Base-by-base conservation (phyloP, 2,329 filamentous ascomycete genomes). In the Epichloe bromicola region DNA sequence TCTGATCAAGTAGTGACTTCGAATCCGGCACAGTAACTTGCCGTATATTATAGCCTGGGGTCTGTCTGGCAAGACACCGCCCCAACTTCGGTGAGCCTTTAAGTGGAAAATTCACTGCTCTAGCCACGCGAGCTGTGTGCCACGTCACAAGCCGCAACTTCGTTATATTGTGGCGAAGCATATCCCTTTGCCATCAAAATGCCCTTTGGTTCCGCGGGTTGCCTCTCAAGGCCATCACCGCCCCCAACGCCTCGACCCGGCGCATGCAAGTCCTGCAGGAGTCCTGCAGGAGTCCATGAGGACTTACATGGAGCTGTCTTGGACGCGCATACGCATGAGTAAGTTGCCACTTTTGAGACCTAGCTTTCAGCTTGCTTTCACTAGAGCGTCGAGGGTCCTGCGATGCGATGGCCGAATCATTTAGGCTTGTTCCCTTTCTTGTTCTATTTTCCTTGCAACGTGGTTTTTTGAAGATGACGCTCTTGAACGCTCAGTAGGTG, bases 111-210 rank as follows among this genome's bases (percentile, higher is more conserved):
- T 40, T 45, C 34, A 38, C n/a, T 15, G 55, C 54, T 55, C 56
- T 61, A 64, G 64, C 64, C 61, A 64, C 62, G 62, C 55, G 57
- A 57, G 53, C 59, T 51, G 55, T 69, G 70, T 69, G 70, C 69
- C 70, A 73, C 70, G 70, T 72, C 69, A 69, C 49, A 54, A 54
- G 47, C 56, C 48, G 48, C 50, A 57, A 49, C 40, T 43, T 37
- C 20, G 36, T 33, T 56, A 54, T 54, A 51, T 51, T 64, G 68
- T 70, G 69, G 69, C 68, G 67, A 63, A 70, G 69, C 61, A 60
- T n/a, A 17, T 10, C 3, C 42, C 2, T 46, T 40, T n/a, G 38
- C 30, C 30, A 15, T 33, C 26, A 48, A 42, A 37, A 47, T 48
- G 19, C 19, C 56, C 56, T 26, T 51, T 42, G 42, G 15, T 44